Percentiles rank a stretch among this genome's conserved stretches.
These are phyloP conservation scores for Lachancea nothofagi DNA, from an alignment of 805 yeast genomes.

Conservation along the genomic window DNA sequence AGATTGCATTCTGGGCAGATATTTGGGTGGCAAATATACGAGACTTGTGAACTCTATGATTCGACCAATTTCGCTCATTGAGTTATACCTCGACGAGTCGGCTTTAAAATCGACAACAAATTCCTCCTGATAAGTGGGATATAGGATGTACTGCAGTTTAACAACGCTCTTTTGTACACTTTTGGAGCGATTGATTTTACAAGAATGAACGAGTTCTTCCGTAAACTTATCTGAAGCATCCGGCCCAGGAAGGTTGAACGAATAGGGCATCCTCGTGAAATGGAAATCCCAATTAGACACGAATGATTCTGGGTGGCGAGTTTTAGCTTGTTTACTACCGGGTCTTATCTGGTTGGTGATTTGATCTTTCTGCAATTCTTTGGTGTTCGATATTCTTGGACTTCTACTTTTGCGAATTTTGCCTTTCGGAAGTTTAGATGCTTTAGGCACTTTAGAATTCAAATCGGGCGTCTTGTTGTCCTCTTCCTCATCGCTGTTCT, in stretches of 20 bases:
- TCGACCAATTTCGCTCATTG: constrained; percentile 33
- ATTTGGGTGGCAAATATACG: constrained; percentile 23
- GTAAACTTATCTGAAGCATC: constrained; percentile 1
- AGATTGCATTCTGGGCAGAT: constrained; percentile 9
- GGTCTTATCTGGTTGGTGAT: too few species aligned
- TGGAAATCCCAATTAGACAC: not conserved
- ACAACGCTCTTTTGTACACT: constrained; percentile 1
- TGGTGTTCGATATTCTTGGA: not conserved
- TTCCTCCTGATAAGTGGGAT: constrained; percentile 22
- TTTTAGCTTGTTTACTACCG: not conserved
- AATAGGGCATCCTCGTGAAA: not conserved
- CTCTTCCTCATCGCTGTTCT: not conserved
- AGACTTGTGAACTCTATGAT: constrained; percentile 24
- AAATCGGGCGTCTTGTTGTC: too few species aligned
- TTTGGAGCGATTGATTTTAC: constrained; percentile 11
- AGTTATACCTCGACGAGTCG: constrained; percentile 20
- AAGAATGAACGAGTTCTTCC: constrained; percentile 11
- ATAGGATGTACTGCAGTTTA: constrained; percentile 20
- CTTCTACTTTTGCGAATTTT: constrained; percentile 1
- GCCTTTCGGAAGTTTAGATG: not conserved
- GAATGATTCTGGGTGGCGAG: not conserved
- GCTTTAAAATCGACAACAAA: constrained; percentile 22
- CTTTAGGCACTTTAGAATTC: not conserved
- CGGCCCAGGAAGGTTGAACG: constrained; percentile 18
- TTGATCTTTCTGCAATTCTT: not conserved